Evolutionary conservation across 257 asterid species (phyloP).

Genomic region (Nicotiana benthamiana): DNA sequence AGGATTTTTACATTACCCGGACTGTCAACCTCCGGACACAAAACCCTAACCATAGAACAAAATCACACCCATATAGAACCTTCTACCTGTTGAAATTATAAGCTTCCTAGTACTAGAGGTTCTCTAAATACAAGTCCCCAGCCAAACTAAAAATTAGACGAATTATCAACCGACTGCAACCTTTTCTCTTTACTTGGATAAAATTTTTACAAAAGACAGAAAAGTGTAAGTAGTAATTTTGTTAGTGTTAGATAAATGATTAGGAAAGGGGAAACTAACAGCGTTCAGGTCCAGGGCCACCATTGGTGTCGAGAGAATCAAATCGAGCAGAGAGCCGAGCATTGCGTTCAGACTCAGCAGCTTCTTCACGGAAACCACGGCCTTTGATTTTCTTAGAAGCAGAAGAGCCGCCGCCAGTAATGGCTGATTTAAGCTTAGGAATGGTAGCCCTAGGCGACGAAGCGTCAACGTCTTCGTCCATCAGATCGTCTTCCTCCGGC

Average conservation of each 20-base stretch:
- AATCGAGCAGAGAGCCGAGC: slow-evolving; percentile 87
- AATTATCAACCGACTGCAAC: background rate
- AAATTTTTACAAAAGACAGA: background rate
- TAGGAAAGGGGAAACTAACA: slow-evolving; percentile 36
- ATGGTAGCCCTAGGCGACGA: slow-evolving; percentile 35
- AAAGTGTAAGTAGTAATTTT: background rate
- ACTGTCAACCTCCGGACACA: background rate
- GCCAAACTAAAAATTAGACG: background rate
- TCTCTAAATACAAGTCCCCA: background rate
- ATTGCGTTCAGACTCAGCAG: slow-evolving; percentile 73
- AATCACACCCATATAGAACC: background rate
- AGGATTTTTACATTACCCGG: background rate
- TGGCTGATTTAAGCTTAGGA: slow-evolving; percentile 81
- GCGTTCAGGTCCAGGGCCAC: slow-evolving; percentile 97
- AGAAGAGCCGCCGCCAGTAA: slow-evolving; percentile 55
- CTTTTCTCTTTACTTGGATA: background rate
- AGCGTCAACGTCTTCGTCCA: slow-evolving; percentile 79
- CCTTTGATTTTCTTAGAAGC: slow-evolving; percentile 90
- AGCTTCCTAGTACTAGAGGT: background rate
- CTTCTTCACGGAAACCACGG: slow-evolving; percentile 89
- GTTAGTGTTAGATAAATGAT: background rate
- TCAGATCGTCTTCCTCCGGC: slow-evolving; percentile 94
- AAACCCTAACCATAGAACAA: background rate
- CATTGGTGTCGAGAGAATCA: slow-evolving; percentile 68
- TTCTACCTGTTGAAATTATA: background rate